Evolutionary conservation across 768 basidiomycete species (phyloP).

Genomic region (Rhizopogon roseolus): DNA sequence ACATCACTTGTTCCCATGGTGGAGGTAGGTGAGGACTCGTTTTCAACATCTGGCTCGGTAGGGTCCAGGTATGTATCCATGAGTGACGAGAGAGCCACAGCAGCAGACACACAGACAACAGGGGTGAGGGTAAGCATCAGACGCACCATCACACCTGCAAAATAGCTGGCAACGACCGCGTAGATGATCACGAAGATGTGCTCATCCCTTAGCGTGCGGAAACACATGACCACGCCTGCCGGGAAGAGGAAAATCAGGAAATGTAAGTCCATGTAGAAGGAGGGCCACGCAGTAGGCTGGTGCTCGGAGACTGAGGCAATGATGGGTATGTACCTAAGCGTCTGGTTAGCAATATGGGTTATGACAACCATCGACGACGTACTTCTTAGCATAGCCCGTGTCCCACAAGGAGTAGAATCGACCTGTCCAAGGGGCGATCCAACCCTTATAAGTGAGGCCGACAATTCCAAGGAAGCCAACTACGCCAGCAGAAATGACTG

Average conservation of each 20-base stretch:
- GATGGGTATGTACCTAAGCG: slow-evolving; percentile 82
- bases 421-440: slow-evolving; percentile 99
- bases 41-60: slow-evolving; percentile 47
- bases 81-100: slow-evolving; percentile 84
- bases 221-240: slow-evolving; percentile 90
- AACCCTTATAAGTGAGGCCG: slow-evolving; percentile 84
- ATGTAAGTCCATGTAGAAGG: slow-evolving; percentile 99
- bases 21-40: slow-evolving; percentile 3
- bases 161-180: slow-evolving; percentile 92
- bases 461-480: slow-evolving; percentile 72
- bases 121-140: slow-evolving; percentile 97
- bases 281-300: slow-evolving; percentile 99
- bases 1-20: slow-evolving; percentile 18
- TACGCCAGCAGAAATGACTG: slow-evolving; percentile 64
- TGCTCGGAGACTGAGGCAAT: slow-evolving; percentile 99
- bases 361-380: slow-evolving; percentile 14
- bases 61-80: slow-evolving; percentile 91
- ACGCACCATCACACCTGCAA: slow-evolving; percentile 99
- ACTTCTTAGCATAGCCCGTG: slow-evolving; percentile 98
- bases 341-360: slow-evolving; percentile 4
- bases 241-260: slow-evolving; percentile 98
- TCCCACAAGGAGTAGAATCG: slow-evolving; percentile 99
- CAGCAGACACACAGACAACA: slow-evolving; percentile 90
- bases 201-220: slow-evolving; percentile 91
- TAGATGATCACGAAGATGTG: slow-evolving; percentile 99